Conservation (phyloP, 768 basidiomycete genomes). For the Lepiota brunneoincarnata region DNA sequence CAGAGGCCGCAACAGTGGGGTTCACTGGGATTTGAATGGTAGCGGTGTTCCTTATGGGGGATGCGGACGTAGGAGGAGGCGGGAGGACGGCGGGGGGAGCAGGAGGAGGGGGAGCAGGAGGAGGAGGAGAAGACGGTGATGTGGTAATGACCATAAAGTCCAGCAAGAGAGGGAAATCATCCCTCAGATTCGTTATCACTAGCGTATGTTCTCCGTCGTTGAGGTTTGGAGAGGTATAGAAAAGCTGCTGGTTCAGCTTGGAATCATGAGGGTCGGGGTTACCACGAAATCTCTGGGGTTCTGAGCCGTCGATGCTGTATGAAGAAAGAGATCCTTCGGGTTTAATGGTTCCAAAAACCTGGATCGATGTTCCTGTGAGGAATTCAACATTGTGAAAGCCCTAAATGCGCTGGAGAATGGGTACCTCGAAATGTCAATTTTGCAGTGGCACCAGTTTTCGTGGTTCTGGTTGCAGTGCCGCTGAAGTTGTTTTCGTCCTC, state of each 20-base stretch:
- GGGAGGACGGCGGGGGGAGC: too few species aligned
- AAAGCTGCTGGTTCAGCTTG: slow-evolving; percentile 11
- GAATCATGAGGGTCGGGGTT: neutral
- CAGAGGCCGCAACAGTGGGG: neutral
- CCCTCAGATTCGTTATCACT: slow-evolving; percentile 15
- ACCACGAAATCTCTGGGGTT: neutral
- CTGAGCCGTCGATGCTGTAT: neutral
- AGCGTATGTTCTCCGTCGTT: slow-evolving; percentile 18
- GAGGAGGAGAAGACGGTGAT: neutral
- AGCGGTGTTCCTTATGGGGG: too few species aligned
- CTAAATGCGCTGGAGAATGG: too few species aligned
- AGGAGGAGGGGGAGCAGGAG: neutral
- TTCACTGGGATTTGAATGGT: too few species aligned
- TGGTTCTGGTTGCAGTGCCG: too few species aligned
- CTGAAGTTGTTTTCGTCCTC: too few species aligned
- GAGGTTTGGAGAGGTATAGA: slow-evolving; percentile 16
- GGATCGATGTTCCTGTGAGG: neutral
- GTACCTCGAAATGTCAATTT: too few species aligned
- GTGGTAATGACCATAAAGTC: slow-evolving; percentile 14
- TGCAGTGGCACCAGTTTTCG: too few species aligned
- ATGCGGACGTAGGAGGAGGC: too few species aligned
- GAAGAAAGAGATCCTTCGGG: neutral
- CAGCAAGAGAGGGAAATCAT: neutral
- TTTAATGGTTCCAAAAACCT: neutral
- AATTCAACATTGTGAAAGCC: too few species aligned